Evolutionary conservation across 805 yeast species (phyloP).

Genomic region (Jamesozyma piceae): DNA sequence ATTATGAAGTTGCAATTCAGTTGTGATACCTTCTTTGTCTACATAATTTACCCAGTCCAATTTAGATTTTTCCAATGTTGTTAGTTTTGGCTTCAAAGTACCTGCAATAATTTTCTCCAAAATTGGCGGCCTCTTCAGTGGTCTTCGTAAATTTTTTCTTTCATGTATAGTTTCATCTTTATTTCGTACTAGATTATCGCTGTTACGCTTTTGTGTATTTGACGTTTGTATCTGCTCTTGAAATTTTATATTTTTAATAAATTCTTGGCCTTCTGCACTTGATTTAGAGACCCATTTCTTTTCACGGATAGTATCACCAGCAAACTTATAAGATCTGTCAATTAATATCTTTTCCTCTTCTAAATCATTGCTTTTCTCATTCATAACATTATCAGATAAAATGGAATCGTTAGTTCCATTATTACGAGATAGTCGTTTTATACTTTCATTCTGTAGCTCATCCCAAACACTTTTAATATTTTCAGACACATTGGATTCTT

Average conservation of each 20-base stretch:
- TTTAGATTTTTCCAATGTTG: conserved; percentile 86
- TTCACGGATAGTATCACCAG: conserved; percentile 74
- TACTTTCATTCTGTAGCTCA: conserved; percentile 36
- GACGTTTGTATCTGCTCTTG: conserved; percentile 12
- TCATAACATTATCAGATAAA: conserved; percentile 10
- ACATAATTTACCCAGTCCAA: conserved; percentile 94
- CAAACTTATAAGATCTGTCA: conserved; percentile 73
- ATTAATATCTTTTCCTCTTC: conserved; percentile 54
- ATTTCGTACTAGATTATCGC: conserved; percentile 1
- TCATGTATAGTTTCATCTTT: neutral
- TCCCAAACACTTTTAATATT: conserved; percentile 49
- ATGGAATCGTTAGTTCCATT: conserved; percentile 20
- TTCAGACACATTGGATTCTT: conserved; percentile 24
- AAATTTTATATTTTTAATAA: conserved; percentile 46
- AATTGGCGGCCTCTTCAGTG: conserved; percentile 64
- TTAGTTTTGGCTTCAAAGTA: conserved; percentile 65
- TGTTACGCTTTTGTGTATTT: conserved; percentile 8
- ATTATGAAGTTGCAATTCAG: conserved; percentile 70
- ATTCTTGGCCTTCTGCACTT: conserved; percentile 84
- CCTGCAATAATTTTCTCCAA: conserved; percentile 66
- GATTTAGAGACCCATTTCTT: conserved; percentile 65
- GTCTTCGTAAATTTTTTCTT: conserved; percentile 36
- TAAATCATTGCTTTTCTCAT: conserved; percentile 1
- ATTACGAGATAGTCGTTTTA: conserved; percentile 16
- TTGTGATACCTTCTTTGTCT: conserved; percentile 73